phyloP scores from a whole-genome alignment of 768 basidiomycete species.

The Naematelia encephala region DNA sequence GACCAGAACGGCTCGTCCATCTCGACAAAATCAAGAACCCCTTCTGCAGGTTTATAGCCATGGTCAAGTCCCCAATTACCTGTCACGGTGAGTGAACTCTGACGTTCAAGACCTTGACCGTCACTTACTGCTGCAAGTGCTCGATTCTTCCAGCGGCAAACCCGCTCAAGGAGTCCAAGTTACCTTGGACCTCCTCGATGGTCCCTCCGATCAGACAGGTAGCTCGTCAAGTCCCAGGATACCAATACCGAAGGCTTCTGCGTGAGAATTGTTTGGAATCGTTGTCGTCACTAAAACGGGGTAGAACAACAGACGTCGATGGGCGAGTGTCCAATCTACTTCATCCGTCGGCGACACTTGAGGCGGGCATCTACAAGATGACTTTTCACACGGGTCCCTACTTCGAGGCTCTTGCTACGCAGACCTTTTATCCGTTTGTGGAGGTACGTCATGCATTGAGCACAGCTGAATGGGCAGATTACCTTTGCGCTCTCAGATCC shows the following conservation, averaged over 20 bases:
- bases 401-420: constrained; percentile 62
- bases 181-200: constrained; percentile 58
- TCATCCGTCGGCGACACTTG: constrained; percentile 56
- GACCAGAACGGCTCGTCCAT: too few relatives aligned
- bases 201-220: not conserved
- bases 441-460: constrained; percentile 59
- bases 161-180: constrained; percentile 71
- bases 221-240: not conserved
- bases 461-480: constrained; percentile 57
- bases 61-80: constrained; percentile 70
- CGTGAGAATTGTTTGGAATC: not conserved
- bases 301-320: constrained; percentile 71
- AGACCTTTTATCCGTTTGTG: constrained; percentile 85
- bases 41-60: constrained; percentile 14
- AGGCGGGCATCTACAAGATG: constrained; percentile 73
- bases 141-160: constrained; percentile 78
- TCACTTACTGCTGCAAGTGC: constrained; percentile 57
- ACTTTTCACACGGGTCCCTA: constrained; percentile 79
- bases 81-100: constrained; percentile 66
- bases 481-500: constrained; percentile 70
- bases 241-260: not conserved
- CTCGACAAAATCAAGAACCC: too few relatives aligned
- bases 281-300: not conserved
- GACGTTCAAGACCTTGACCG: not conserved
- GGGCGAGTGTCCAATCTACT: constrained; percentile 79